These are phyloP conservation scores for Heritiera fomes DNA, from an alignment of 345 rosid genomes.

Conservation along the genomic window DNA sequence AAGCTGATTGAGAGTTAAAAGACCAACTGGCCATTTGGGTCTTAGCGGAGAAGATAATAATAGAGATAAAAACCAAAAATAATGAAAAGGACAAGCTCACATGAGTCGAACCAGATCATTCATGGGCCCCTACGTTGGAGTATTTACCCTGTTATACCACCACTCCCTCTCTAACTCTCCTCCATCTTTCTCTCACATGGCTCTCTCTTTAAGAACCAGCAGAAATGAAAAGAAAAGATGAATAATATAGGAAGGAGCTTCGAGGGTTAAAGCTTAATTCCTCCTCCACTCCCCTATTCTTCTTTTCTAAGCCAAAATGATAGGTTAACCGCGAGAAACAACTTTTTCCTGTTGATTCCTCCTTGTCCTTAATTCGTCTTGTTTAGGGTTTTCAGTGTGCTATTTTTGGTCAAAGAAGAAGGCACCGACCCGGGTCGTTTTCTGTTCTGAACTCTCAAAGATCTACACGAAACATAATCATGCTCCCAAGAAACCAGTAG, in stretches of 20 bases:
- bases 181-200: conserved; percentile 25
- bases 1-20: conserved; percentile 9
- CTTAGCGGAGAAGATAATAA: conserved; percentile 28
- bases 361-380: conserved; percentile 23
- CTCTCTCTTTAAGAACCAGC: conserved; percentile 29
- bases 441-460: conserved; percentile 29
- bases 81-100: conserved; percentile 87
- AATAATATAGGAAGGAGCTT: conserved; percentile 18
- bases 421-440: conserved; percentile 39
- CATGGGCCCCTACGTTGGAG: conserved; percentile 67
- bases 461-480: conserved; percentile 29
- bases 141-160: conserved; percentile 14
- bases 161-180: conserved; percentile 4
- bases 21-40: conserved; percentile 30
- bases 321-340: conserved; percentile 43
- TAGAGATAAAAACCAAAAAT: conserved; percentile 36
- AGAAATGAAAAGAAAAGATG: background rate
- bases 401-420: conserved; percentile 40
- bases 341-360: conserved; percentile 19
- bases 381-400: conserved; percentile 42
- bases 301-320: background rate
- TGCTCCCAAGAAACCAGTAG: conserved; percentile 5
- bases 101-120: conserved; percentile 79
- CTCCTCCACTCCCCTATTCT: conserved; percentile 29
- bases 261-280: conserved; percentile 31